A percentile compares a stretch with the other conserved stretches of the same genome.
Evolutionary conservation across 2,329 filamentous ascomycete species (phyloP).

Genomic region (Hymenoscyphus fructigenus): DNA sequence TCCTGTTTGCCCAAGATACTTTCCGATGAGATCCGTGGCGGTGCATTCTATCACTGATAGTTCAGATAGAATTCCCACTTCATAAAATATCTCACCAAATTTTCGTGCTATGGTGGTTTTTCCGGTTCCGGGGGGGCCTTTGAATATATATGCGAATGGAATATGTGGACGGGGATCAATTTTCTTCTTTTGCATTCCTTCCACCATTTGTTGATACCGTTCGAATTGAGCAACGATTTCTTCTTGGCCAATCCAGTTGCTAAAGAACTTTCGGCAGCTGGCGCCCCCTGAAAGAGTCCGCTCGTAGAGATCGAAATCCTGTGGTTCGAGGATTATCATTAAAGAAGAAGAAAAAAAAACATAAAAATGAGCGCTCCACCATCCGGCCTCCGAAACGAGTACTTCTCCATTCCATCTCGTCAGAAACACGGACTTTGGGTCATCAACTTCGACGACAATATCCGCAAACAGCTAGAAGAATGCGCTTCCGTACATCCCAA

Average conservation of each 20-base stretch:
- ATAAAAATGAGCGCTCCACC: no score
- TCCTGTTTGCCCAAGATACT: conserved; percentile 63
- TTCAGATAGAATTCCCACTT: conserved; percentile 64
- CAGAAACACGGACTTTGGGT: no score
- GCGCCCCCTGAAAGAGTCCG: neutral
- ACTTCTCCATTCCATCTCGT: no score
- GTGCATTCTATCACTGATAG: conserved; percentile 64
- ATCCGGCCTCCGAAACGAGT: no score
- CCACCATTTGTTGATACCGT: conserved; percentile 45
- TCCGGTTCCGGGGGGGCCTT: conserved; percentile 58
- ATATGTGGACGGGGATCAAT: conserved; percentile 50
- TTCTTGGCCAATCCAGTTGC: conserved; percentile 40
- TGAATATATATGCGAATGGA: conserved; percentile 57
- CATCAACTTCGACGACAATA: no score
- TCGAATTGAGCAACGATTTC: conserved; percentile 47
- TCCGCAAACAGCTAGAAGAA: no score
- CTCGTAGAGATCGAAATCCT: neutral
- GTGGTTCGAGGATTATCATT: neutral
- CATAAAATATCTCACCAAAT: conserved; percentile 72
- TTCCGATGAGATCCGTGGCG: conserved; percentile 63
- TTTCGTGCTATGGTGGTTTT: conserved; percentile 71
- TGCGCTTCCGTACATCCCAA: no score
- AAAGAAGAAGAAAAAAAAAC: neutral
- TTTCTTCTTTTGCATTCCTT: conserved; percentile 43
- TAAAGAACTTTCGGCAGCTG: neutral